These are phyloP conservation scores for Chlorella sp. DNA, from an alignment of 139 green algal species.

Conservation along the genomic window DNA sequence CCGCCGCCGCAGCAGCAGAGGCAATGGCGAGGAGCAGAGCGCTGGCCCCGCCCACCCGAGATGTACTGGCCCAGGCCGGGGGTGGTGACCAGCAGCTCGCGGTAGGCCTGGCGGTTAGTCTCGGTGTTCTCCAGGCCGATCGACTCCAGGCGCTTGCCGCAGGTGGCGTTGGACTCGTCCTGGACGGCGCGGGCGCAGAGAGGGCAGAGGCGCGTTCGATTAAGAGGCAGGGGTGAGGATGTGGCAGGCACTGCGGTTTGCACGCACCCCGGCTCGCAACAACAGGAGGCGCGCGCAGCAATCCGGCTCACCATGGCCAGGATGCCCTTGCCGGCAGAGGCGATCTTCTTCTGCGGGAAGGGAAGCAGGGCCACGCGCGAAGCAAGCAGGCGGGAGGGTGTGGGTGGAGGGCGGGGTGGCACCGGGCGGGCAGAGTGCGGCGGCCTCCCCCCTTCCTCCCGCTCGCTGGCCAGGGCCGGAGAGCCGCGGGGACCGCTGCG, in stretches of 20 bases:
- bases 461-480: not conserved
- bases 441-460: not conserved
- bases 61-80: slow-evolving; percentile 92
- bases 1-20: not conserved
- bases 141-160: slow-evolving; percentile 86
- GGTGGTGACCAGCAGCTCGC: slow-evolving; percentile 92
- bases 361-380: not conserved
- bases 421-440: not conserved
- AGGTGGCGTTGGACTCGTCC: slow-evolving; percentile 99
- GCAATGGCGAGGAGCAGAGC: too few species aligned
- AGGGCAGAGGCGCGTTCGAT: not conserved
- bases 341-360: slow-evolving; percentile 76
- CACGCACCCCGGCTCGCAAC: not conserved
- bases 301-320: slow-evolving; percentile 76
- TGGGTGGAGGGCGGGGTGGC: not conserved
- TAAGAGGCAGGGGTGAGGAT: not conserved
- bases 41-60: slow-evolving; percentile 53
- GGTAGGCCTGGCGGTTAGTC: slow-evolving; percentile 96
- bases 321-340: slow-evolving; percentile 87
- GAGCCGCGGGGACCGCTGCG: not conserved
- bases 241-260: not conserved
- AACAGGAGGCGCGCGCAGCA: not conserved
- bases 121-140: slow-evolving; percentile 99
- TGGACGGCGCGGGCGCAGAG: slow-evolving; percentile 1
- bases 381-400: not conserved